Base-by-base conservation (phyloP, 345 rosid genomes). In the Reutealis trisperma region DNA sequence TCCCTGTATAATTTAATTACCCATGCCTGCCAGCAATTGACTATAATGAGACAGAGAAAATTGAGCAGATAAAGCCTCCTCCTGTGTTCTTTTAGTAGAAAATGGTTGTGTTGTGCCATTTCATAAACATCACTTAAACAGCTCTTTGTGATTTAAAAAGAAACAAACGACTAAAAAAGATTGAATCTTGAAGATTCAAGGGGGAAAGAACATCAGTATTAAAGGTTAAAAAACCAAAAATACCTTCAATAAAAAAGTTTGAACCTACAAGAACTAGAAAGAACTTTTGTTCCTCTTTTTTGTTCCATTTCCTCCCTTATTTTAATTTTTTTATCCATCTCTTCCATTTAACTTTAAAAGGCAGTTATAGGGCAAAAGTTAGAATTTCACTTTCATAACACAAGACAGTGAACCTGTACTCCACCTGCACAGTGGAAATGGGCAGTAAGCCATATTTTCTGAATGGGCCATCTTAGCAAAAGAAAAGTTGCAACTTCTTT, bases 371-470 rank as follows among this genome's bases (percentile, higher is more conserved):
- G 69, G 72, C 30, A 68, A 66, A 44, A 67, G 64, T 60, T 21
- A 57, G 74, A 71, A 71, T 72, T 80, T 77, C 75, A 80, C 84
- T 73, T 83, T 80, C 82, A 79, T 71, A 64, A 71, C 69, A 83
- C 72, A 84, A 55, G 77, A 80, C 32, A 75, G 54, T 80, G 84
- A 64, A 80, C 84, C 86, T 84, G 86, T 80, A 80, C 86, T 80
- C 86, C 86, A 75, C 86, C 86, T 84, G 86, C 86, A 84, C 82
- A 75, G 86, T 84, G 86, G 86, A 75, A 84, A 84, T 72, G 79
- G 81, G 81, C 71, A 80, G 78, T 84, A 69, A 84, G 86, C 80
- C 79, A 67, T 70, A 72, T 70, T 83, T 77, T 47, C 60, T 71
- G 47, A 41, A 73, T 63, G 70, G 81, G 54, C 66, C 71, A 49